Base-by-base conservation (phyloP, 352 stramenopile genomes). In the Pythium dissimile region DNA sequence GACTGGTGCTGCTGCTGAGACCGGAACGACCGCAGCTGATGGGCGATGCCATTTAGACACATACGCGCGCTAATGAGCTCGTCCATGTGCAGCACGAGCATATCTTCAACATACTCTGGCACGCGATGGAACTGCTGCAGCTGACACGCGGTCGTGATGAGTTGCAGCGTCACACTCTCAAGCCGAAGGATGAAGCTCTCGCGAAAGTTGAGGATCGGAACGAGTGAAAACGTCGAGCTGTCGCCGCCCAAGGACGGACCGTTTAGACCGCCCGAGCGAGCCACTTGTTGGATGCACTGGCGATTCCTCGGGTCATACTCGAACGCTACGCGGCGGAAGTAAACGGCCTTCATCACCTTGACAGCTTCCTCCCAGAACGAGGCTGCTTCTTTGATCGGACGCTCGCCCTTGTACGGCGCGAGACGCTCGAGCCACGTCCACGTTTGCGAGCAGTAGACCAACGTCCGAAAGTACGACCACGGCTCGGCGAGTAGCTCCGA, bases 171-270 rank as follows among this genome's bases (percentile, higher is more conserved):
- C 73, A 81, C 78, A 1, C 51, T 47, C 50, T 93, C 80, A 12
- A 93, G 67, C 27, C 78, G 78, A 41, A 79, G 45, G 20, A 91
- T 90, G 38, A 90, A 85, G 11, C 73, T 67, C 57, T 89, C 79
- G n/a, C 75, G 83, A 52, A 93, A 93, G 54, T 93, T 93, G 20
- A 93, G 46, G 28, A 93, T 88, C 13, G 83, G 83, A 9, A 93
- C 79, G 35, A 93, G 66, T 23, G 71, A 89, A 47, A 87, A 93
- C 12, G 66, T 71, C 11, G 54, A 59, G n/a, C 48, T 59, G 47
- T 55, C 43, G 12, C 47, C 54, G 28, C 54, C 46, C n/a, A 58
- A 9, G 0, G 47, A 38, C 4, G 54, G 54, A 9, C 45, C 48
- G 9, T 57, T 46, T 0, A 54, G 30, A 28, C 47, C 48, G n/a